phyloP scores from a whole-genome alignment of 768 basidiomycete species.

The Agaricus blazei region DNA sequence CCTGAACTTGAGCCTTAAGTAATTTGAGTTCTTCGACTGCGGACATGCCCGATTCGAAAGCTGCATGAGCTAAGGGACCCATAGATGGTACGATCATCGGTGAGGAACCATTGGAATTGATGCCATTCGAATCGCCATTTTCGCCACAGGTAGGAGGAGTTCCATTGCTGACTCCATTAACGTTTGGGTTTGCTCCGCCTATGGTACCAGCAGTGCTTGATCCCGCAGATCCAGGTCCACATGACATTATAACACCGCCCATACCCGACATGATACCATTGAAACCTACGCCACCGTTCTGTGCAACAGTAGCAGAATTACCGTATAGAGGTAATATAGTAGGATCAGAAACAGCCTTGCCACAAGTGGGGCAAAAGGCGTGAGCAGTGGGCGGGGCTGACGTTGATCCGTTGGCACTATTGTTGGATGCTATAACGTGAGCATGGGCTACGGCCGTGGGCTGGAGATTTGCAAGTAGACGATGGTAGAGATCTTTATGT shows the following conservation, averaged over 20 bases:
- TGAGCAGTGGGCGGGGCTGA: slow-evolving; percentile 45
- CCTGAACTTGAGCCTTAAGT: slow-evolving; percentile 75
- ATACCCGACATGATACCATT: neutral
- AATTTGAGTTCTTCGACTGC: slow-evolving; percentile 70
- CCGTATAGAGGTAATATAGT: slow-evolving; percentile 25
- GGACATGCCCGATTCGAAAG: slow-evolving; percentile 28
- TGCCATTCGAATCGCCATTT: slow-evolving; percentile 16
- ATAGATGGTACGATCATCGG: slow-evolving; percentile 35
- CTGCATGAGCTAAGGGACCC: slow-evolving; percentile 48
- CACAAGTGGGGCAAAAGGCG: slow-evolving; percentile 51
- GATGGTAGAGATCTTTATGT: neutral
- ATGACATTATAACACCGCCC: neutral
- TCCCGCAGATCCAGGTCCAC: neutral
- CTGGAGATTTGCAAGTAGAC: neutral
- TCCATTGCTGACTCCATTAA: neutral
- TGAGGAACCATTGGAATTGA: slow-evolving; percentile 46
- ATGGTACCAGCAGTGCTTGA: neutral
- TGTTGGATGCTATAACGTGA: neutral
- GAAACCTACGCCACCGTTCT: neutral
- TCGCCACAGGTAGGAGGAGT: neutral
- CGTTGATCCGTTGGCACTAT: slow-evolving; percentile 17
- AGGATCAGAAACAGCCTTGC: slow-evolving; percentile 42
- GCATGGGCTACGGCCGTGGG: slow-evolving; percentile 12
- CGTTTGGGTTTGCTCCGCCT: neutral
- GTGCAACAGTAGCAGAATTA: neutral